Conservation (phyloP, 192 early-diverging fungal species). For the Nowakowskiella sp. region DNA sequence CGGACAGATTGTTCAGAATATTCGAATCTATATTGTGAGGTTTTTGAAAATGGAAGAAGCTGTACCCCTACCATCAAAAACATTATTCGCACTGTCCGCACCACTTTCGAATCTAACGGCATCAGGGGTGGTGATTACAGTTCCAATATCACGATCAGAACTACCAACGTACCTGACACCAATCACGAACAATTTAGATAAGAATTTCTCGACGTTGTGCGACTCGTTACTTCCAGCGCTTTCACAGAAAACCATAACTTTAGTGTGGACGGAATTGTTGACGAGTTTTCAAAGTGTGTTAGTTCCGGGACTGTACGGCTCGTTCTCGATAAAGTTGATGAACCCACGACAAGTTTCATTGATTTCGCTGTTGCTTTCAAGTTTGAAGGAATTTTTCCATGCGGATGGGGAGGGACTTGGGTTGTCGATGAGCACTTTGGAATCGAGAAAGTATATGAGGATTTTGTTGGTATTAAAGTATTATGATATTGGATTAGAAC, state of each 20-base stretch:
- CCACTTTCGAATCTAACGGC: slow-evolving; percentile 32
- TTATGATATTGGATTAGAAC: neutral
- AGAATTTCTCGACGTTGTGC: neutral
- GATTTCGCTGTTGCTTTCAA: neutral
- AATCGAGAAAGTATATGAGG: neutral
- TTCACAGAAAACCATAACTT: neutral
- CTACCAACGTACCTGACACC: too few species aligned
- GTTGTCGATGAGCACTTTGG: neutral
- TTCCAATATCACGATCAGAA: too few species aligned
- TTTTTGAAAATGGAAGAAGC: slow-evolving; percentile 46
- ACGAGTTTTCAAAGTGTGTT: neutral
- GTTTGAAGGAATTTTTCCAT: neutral
- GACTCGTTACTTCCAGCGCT: neutral
- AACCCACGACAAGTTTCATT: neutral
- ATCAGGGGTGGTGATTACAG: slow-evolving; percentile 22
- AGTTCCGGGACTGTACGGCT: neutral
- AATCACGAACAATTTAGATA: neutral
- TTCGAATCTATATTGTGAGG: slow-evolving; percentile 30
- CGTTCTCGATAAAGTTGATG: neutral
- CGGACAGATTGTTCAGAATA: slow-evolving; percentile 32
- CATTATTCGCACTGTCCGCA: slow-evolving; percentile 36
- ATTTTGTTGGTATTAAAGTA: neutral
- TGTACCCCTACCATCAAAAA: slow-evolving; percentile 33
- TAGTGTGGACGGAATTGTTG: neutral
- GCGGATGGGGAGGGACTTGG: neutral